These are phyloP conservation scores for Ganoderma resinaceum DNA, from an alignment of 1,284 basidiomycete species.

Conservation along the genomic window DNA sequence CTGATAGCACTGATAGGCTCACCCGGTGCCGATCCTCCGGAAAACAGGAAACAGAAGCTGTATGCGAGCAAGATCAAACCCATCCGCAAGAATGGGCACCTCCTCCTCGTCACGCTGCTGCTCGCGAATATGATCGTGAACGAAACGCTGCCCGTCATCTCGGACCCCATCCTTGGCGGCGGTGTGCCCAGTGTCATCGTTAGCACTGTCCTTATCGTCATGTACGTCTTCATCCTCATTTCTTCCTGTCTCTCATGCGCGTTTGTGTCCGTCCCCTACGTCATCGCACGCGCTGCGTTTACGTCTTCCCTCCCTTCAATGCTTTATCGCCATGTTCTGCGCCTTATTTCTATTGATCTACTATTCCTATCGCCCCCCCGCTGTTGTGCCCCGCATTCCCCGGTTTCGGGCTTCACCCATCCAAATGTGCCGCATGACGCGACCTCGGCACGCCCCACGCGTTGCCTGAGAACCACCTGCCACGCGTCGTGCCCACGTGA, in stretches of 20 bases:
- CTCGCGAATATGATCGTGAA: conserved; percentile 92
- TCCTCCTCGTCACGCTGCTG: conserved; percentile 84
- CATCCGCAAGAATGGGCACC: conserved; percentile 85
- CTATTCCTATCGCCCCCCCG: not conserved
- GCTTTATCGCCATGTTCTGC: not conserved
- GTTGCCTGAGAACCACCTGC: conserved; percentile 14
- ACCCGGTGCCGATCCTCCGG: not conserved
- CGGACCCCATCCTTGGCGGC: conserved; percentile 88
- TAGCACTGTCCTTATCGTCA: conserved; percentile 87
- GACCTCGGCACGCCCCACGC: conserved; percentile 22
- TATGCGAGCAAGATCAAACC: conserved; percentile 90
- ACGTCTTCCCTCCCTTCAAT: not conserved
- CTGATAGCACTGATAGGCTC: not conserved
- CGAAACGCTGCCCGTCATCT: conserved; percentile 91
- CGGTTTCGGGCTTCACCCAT: conserved; percentile 12
- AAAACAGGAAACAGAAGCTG: conserved; percentile 70
- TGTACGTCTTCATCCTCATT: conserved; percentile 56
- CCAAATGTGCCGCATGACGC: conserved; percentile 17
- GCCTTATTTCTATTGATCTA: not conserved
- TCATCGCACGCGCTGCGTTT: not conserved
- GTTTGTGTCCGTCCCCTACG: not conserved
- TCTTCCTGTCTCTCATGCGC: not conserved
- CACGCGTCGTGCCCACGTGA: conserved; percentile 23
- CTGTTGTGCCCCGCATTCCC: not conserved
- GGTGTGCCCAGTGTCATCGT: conserved; percentile 83